phyloP scores from a whole-genome alignment of 192 early-diverging fungal genomes.

The Coemansia sp. region DNA sequence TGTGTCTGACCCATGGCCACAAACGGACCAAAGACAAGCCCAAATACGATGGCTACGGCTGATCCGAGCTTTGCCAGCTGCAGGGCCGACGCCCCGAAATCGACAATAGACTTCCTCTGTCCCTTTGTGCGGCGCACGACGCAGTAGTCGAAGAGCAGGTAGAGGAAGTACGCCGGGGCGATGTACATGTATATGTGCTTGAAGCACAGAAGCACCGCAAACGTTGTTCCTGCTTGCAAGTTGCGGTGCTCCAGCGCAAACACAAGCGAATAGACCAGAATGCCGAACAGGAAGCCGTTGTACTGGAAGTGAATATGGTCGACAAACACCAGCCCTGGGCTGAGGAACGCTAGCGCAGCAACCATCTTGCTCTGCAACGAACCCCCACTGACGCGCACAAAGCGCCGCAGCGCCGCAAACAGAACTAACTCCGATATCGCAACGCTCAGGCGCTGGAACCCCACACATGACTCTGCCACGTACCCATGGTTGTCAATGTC shows the following conservation, averaged over 20 bases:
- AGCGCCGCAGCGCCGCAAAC: slow-evolving; percentile 66
- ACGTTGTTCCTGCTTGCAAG: slow-evolving; percentile 63
- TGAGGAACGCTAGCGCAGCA: slow-evolving; percentile 62
- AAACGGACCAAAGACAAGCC: slow-evolving; percentile 83
- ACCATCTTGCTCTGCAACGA: slow-evolving; percentile 47
- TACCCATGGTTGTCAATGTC: slow-evolving; percentile 69
- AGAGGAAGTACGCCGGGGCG: slow-evolving; percentile 92
- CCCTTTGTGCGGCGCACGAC: not conserved
- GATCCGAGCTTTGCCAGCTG: slow-evolving; percentile 66
- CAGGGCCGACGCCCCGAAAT: slow-evolving; percentile 11
- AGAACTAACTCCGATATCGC: slow-evolving; percentile 79
- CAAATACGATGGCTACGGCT: slow-evolving; percentile 69
- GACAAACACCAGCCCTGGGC: slow-evolving; percentile 78
- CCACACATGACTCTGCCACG: slow-evolving; percentile 62
- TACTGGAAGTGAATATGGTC: slow-evolving; percentile 99
- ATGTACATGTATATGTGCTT: slow-evolving; percentile 96
- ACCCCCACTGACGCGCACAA: slow-evolving; percentile 19
- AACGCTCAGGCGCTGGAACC: slow-evolving; percentile 84
- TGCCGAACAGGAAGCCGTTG: slow-evolving; percentile 90
- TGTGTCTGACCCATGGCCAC: slow-evolving; percentile 65
- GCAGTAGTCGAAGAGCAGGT: slow-evolving; percentile 78
- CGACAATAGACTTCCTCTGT: not conserved
- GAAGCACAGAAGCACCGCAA: slow-evolving; percentile 90
- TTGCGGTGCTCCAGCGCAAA: slow-evolving; percentile 65
- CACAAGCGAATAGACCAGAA: slow-evolving; percentile 76